Base-by-base conservation (phyloP, 257 asterid genomes). In the Paraleonurus japonicus region DNA sequence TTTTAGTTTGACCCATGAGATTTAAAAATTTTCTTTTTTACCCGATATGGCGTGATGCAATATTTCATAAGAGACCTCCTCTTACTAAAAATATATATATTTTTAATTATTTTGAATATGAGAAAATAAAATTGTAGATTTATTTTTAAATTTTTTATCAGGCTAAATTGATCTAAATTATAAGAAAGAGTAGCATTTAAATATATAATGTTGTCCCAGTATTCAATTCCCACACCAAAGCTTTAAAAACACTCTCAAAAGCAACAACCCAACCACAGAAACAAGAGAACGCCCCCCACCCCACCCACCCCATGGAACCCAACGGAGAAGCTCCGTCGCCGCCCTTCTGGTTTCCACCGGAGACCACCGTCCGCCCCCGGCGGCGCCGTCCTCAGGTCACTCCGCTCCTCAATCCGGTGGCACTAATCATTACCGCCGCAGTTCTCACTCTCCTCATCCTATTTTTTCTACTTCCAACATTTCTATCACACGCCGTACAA, bases 371-470 rank as follows among this genome's bases (percentile, higher is more conserved):
- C 80, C 76, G 60, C 84, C 88, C 71, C 54, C 83, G 68, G 79
- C 90, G 86, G 78, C 89, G 87, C 76, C 95, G 85, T 7, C 71
- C 86, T 5, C 79, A 63, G 16, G 70, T 81, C 0, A 71, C 87
- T 57, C 92, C 90, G 32, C 48, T 88, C 67, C 27, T 88, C 75
- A 87, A 69, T 72, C 95, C 93, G 20, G 88, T 86, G 48, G 74
- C 79, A 3, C 85, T 92, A 0, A 88, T 88, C 20, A 59, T 92
- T 0, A 80, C 81, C 54, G 13, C 85, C n/a, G 86, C 95, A 0
- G 71, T 88, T 20, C 48, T 88, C 33, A 45, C 75, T 26, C 48
- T 92, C 1, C 69, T 85, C 45, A 0, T 87, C 43, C 10, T 92
- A 1, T 82, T 83, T 53, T 84, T 90, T 65, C 16, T 85, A 4